Evolutionary conservation across 73 alveolate species (phyloP).

Genomic region (Paramecium tetraurelia): DNA sequence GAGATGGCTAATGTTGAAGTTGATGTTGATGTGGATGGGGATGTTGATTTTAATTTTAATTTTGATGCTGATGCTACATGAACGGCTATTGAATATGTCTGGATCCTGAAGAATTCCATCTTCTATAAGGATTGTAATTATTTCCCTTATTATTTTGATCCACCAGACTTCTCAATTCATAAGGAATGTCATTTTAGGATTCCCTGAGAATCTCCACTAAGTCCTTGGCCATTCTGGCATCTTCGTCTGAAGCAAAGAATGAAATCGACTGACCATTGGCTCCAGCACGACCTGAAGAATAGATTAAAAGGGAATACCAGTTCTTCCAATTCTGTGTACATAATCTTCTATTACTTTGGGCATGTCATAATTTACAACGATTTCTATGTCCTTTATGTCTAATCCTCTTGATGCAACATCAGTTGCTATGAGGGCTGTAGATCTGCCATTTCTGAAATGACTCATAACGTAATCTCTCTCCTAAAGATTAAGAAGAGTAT

Average conservation of each 20-base stretch:
- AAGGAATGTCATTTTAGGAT: conserved; percentile 22
- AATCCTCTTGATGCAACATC: conserved; percentile 95
- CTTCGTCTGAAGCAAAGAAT: conserved; percentile 66
- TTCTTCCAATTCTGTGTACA: conserved; percentile 94
- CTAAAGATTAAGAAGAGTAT: background rate
- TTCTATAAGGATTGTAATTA: conserved; percentile 27
- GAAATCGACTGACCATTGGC: conserved; percentile 78
- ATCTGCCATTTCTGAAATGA: conserved; percentile 71
- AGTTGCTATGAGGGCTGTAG: conserved; percentile 79
- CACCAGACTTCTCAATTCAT: background rate
- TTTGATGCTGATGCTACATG: background rate
- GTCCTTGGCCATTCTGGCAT: conserved; percentile 53
- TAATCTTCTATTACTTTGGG: conserved; percentile 85
- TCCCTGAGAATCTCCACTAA: background rate
- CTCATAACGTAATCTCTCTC: conserved; percentile 79
- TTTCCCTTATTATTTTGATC: background rate
- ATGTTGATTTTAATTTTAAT: background rate
- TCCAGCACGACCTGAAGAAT: conserved; percentile 74
- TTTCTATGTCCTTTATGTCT: conserved; percentile 83
- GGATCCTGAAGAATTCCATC: conserved; percentile 2
- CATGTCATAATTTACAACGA: conserved; percentile 82
- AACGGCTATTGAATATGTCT: background rate
- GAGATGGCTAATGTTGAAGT: background rate
- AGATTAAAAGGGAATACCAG: conserved; percentile 63
- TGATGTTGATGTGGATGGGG: background rate